Base-by-base conservation (phyloP, 2,329 filamentous ascomycete species). In the Lecanosticta acicola region DNA sequence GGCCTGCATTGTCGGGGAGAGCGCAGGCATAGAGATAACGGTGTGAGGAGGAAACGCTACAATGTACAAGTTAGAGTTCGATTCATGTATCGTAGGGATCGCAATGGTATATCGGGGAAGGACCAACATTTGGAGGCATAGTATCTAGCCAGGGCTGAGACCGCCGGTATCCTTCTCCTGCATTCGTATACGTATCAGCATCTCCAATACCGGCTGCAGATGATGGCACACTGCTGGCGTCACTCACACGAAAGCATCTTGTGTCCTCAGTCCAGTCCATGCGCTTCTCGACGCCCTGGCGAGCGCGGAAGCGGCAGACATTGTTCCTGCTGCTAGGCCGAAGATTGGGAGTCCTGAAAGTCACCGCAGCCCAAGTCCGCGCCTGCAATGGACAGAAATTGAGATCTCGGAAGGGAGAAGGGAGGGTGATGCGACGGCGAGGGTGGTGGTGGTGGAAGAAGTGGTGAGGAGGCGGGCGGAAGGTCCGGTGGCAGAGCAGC, bases 1-100 rank as follows among this genome's bases (percentile, higher is more conserved):
- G 53, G 87, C 78, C 55, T 87, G 90, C 93, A 98, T 98, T 60
- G 93, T 98, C 45, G 93, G 93, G 54, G 93, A 98, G 63, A 98
- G 79, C 48, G 93, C 93, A 57, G 93, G 93, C 93, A 98, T 98
- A 77, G 82, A 93, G 75, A 98, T 84, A 70, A 98, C 77, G 59
- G 86, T 91, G 75, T 98, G 93, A 59, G 89, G 82, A 58, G 93
- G 94, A 76, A 87, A 97, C 40, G 91, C 94, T 93, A 75, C 78
- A 43, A n/a, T 44, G 59, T 19, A 19, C 16, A 44, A 48, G 50
- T 63, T 56, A 67, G 69, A 66, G 60, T 61, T 4, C 4, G 8
- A 17, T 37, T 21, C 5, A 9, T 33, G 11, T 37, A 20, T 32
- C 17, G 21, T 46, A 36, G 20, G 32, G 20, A 45, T 41, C 38